Conservation (phyloP, 768 basidiomycete genomes). For the Gautieria morchelliformis region DNA sequence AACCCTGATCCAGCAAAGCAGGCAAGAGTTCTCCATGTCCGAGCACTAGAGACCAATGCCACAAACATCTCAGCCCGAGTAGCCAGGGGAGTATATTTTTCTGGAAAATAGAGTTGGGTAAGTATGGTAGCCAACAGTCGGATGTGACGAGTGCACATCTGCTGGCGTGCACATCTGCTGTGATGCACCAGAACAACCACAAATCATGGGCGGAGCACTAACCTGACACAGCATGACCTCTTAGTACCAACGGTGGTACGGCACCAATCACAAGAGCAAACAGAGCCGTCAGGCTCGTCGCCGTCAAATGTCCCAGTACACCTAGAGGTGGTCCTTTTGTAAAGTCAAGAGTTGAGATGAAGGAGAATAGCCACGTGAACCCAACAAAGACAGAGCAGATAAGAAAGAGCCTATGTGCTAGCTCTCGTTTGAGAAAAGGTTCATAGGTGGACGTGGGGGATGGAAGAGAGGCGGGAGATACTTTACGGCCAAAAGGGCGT, state of each 20-base stretch:
- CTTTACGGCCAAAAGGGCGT: conserved; percentile 7
- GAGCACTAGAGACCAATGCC: conserved; percentile 36
- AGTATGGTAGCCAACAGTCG: neutral
- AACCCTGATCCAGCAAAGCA: conserved; percentile 41
- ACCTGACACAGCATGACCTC: conserved; percentile 56
- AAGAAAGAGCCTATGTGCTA: conserved; percentile 50
- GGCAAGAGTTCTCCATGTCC: conserved; percentile 34
- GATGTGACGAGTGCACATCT: no score
- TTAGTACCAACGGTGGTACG: conserved; percentile 45
- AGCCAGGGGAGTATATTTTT: conserved; percentile 34
- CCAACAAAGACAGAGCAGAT: conserved; percentile 44
- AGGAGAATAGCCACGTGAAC: conserved; percentile 17
- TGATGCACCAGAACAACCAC: neutral
- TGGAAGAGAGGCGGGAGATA: conserved; percentile 3
- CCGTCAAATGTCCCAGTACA: conserved; percentile 20
- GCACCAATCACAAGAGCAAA: conserved; percentile 43
- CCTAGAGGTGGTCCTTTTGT: conserved; percentile 24
- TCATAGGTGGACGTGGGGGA: conserved; percentile 35
- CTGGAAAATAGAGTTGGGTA: conserved; percentile 21
- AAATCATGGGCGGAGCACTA: conserved; percentile 16
- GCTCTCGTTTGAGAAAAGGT: conserved; percentile 51
- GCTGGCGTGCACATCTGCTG: no score
- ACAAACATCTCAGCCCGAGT: conserved; percentile 45
- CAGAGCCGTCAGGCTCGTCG: conserved; percentile 31
- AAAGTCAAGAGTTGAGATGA: conserved; percentile 34